Base-by-base conservation (phyloP, 2,329 filamentous ascomycete species). In the Phaeosphaeriaceae sp. region DNA sequence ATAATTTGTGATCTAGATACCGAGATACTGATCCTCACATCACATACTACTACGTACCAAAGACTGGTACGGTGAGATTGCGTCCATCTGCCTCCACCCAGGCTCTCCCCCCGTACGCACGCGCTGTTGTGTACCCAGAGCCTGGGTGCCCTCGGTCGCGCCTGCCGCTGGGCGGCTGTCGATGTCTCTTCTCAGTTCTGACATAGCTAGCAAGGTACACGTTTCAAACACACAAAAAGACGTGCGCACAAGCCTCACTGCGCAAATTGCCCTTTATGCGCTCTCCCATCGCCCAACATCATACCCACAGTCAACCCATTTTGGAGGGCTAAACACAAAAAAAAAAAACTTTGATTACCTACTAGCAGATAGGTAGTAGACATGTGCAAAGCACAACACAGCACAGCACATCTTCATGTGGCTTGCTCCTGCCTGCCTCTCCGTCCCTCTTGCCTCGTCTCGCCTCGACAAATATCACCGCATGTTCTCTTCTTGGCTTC, bases 201-300 rank as follows among this genome's bases (percentile, higher is more conserved):
- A 35, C 26, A 15, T 35, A 28, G 42, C 42, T 35, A 35, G 37
- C 30, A 43, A 41, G 32, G 23, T 52, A 42, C 15, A 23, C 46
- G 64, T 67, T 67, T 67, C 64, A 66, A 51, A 49, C 60, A 49
- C 60, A 47, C 57, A 48, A 44, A 48, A 44, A 53, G 45, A 52
- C 52, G 54, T 60, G 56, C 49, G 56, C 53, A 50, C 56, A 43
- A 35, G 38, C 50, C 45, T 46, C 53, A 51, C 54, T 48, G 58
- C 54, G 60, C 57, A 68, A 61, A 68, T 66, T 65, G 60, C 61
- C 43, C 44, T 57, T 63, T 58, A 61, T 64, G 61, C 61, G 47
- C 58, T 48, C 52, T 50, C 49, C 35, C 36, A n/a, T n/a, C 36
- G n/a, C n/a, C n/a, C n/a, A n/a, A 30, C 23, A 29, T 5, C 26